Evolutionary conservation across 2,329 filamentous ascomycete genomes (phyloP), one percentile per base, ranked within the genome.

Genomic region (Arthrobotrys conoides): DNA sequence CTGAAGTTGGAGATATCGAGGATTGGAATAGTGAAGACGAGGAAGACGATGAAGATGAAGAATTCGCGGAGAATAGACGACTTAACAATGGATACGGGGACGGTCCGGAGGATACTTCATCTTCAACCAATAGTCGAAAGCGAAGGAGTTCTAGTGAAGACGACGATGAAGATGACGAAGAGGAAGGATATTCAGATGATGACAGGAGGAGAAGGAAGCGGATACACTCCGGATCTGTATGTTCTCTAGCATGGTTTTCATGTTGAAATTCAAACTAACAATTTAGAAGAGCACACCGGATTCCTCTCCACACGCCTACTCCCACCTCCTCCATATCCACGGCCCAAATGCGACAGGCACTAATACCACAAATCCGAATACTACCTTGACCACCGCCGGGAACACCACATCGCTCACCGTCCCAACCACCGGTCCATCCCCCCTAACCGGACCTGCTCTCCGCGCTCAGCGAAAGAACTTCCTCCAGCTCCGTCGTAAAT

Each of bases 171-270:
- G 89, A 87, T 66, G 91, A 91, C 76, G 92, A 93, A 9, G 90
- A 92, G 68, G 90, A 91, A 81, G 90, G 92, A n/a, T 78, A 78
- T 44, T 78, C 75, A 81, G 94, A 94, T 12, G 88, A 88, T 63
- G 94, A 94, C 85, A 89, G 94, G 83, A 88, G 94, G 83, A 88
- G 94, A 84, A 97, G 94, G 84, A 97, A 81, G 67, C 70, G 78
- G 22, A 72, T 78, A 72, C 68, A 71, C 9, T 78, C 75, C 24
- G 75, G 75, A 63, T 78, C 75, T 53, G 75, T 78, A 78, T 55
- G 75, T 18, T 22, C 16, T 10, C n/a, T 12, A 27, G 10, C 18
- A 27, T 20, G 3, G 8, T 18, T 59, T 12, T 46, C n/a, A 24
- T 5, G 9, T 10, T 46, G 3, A 20, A 24, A 10, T n/a, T 18